These are phyloP conservation scores for Anisogramma anomala DNA, from an alignment of 2,329 filamentous ascomycete species.

Conservation along the genomic window DNA sequence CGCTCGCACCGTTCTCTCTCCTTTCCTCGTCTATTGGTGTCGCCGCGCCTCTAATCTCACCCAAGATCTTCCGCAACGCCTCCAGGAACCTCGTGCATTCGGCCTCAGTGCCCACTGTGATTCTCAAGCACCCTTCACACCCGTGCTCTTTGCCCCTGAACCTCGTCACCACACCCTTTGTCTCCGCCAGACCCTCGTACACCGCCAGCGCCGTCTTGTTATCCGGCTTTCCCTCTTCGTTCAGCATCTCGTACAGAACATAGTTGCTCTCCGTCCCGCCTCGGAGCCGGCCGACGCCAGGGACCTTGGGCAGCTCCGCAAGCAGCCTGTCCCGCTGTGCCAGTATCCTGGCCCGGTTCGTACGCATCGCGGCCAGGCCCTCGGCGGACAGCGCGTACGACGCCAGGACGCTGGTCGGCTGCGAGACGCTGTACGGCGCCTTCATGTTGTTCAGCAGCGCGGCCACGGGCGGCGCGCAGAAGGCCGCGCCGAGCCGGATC, in stretches of 20 bases:
- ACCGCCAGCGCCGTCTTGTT: slow-evolving; percentile 68
- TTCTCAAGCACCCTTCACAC: slow-evolving; percentile 76
- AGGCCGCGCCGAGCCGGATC: slow-evolving; percentile 80
- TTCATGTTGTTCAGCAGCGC: slow-evolving; percentile 80
- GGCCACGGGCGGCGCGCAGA: slow-evolving; percentile 64
- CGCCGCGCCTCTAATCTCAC: slow-evolving; percentile 30
- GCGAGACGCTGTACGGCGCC: slow-evolving; percentile 91
- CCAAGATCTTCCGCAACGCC: slow-evolving; percentile 45
- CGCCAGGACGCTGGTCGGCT: slow-evolving; percentile 73
- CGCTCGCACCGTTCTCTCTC: slow-evolving; percentile 26
- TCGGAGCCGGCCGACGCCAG: slow-evolving; percentile 67
- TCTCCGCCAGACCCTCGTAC: slow-evolving; percentile 77
- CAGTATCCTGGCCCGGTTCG: slow-evolving; percentile 58
- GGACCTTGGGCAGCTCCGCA: slow-evolving; percentile 57
- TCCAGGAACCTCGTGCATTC: slow-evolving; percentile 72
- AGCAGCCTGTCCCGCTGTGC: slow-evolving; percentile 68
- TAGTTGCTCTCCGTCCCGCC: slow-evolving; percentile 83
- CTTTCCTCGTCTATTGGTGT: slow-evolving; percentile 23
- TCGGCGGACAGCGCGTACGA: slow-evolving; percentile 54
- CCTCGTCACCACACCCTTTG: slow-evolving; percentile 78
- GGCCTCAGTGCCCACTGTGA: slow-evolving; percentile 81
- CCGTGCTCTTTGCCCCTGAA: slow-evolving; percentile 90
- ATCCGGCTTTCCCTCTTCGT: slow-evolving; percentile 60
- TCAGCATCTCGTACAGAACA: slow-evolving; percentile 76
- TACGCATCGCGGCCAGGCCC: slow-evolving; percentile 63